Evolutionary conservation across 2,329 filamentous ascomycete genomes (phyloP), one percentile per base, ranked within the genome.

Genomic region (Corniculantispora saksenae): DNA sequence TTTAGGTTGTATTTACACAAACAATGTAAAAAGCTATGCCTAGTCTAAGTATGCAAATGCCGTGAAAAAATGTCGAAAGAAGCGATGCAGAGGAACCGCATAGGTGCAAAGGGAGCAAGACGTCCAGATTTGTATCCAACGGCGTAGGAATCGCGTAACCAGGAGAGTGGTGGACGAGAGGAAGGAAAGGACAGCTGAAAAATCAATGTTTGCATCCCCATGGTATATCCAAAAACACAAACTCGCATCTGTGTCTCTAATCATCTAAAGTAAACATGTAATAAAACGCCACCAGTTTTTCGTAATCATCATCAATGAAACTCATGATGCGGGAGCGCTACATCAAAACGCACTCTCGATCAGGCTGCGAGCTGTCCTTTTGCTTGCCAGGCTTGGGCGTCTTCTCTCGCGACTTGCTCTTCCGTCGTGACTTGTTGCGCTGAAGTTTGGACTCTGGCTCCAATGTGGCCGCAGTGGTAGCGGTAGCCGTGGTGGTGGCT

Each of bases 341-440:
- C 82, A 84, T 84, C 60, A 84, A 74, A 12, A 69, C 72, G 70
- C 82, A 84, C 70, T 84, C 82, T 67, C 82, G 76, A 65, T 84
- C 82, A 1, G 79, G 77, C 45, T 79, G 78, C 17, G 74, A 72
- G 21, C 56, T 67, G 48, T 63, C 51, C 45, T 66, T 66, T 59
- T 69, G 65, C 47, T 69, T 68, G 27, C 66, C 69, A 51, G 67
- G 63, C 65, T 80, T 82, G 23, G 78, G 77, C 21, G 74, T 69
- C 67, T 78, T 77, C 6, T 80, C 76, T 47, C 73, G 82, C 7
- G 77, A 76, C 65, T 78, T 80, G 55, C 72, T 70, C 65, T 74
- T 78, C 63, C 78, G 77, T 45, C 72, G 73, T 60, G 77, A 72
- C 56, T 75, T 77, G 43, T 75, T 71, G 61, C 71, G 58, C 65